phyloP scores from a whole-genome alignment of 2,329 filamentous ascomycete species.

The Mollisiaceae sp. region DNA sequence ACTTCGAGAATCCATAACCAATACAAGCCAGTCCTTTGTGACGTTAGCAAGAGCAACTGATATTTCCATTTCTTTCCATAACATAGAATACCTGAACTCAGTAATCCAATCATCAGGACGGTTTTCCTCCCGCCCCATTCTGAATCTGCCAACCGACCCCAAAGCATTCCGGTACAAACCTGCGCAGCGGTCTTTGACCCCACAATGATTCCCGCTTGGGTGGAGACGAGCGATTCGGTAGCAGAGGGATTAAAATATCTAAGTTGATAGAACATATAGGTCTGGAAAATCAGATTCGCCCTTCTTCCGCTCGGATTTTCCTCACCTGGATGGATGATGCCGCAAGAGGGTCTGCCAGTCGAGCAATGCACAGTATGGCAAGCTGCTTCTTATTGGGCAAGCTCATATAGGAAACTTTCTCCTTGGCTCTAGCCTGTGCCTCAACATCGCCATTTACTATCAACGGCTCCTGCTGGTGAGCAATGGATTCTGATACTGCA shows the following conservation, averaged over 20 bases:
- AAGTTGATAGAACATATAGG: conserved; percentile 75
- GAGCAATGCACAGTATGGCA: conserved; percentile 15
- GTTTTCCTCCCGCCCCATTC: conserved; percentile 61
- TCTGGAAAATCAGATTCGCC: conserved; percentile 42
- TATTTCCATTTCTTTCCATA: conserved; percentile 44
- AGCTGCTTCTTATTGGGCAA: conserved; percentile 20
- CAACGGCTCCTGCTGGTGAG: conserved; percentile 18
- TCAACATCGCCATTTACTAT: conserved; percentile 17
- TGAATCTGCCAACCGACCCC: conserved; percentile 63
- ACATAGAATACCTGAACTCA: conserved; percentile 58
- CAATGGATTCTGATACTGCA: conserved; percentile 5
- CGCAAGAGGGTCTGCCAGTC: conserved; percentile 16
- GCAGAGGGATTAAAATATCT: conserved; percentile 56
- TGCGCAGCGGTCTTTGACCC: conserved; percentile 69
- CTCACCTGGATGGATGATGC: conserved; percentile 18
- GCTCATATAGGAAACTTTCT: conserved; percentile 16
- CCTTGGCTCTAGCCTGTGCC: conserved; percentile 14
- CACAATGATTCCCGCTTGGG: conserved; percentile 70
- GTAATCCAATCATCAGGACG: conserved; percentile 66
- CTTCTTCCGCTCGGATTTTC: not conserved
- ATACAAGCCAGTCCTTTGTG: conserved; percentile 50
- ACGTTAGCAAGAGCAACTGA: not conserved
- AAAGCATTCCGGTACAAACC: conserved; percentile 69
- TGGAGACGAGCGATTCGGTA: conserved; percentile 55
- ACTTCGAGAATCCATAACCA: conserved; percentile 69